Evolutionary conservation across 306 rosid species (phyloP).

Genomic region (Malus orientalis): DNA sequence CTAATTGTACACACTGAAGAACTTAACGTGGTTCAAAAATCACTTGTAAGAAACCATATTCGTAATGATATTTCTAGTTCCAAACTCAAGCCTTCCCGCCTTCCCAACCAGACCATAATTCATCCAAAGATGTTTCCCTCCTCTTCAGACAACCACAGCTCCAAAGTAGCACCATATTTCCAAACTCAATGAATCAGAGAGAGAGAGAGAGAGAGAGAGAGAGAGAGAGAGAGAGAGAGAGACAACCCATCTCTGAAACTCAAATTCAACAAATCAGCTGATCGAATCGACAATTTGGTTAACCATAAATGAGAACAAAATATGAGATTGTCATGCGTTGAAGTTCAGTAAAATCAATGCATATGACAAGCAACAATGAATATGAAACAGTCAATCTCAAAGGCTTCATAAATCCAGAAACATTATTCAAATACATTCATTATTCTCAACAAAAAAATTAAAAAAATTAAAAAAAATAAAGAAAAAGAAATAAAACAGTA

Average conservation of each 20-base stretch:
- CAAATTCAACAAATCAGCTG: neutral
- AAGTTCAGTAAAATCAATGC: neutral
- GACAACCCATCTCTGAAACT: neutral
- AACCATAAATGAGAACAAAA: neutral
- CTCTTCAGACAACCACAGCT: neutral
- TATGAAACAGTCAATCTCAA: neutral
- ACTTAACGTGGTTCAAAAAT: too few species aligned
- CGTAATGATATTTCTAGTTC: too few species aligned
- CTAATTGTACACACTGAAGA: too few species aligned
- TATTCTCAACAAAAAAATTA: neutral
- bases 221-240: neutral
- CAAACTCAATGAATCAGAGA: neutral
- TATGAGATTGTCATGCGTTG: neutral
- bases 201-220: neutral
- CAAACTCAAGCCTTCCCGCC: too few species aligned
- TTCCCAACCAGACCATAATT: too few species aligned
- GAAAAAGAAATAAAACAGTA: neutral
- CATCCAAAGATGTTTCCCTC: too few species aligned
- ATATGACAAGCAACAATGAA: neutral
- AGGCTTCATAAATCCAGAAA: neutral
- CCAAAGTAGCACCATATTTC: neutral
- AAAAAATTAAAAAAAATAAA: neutral
- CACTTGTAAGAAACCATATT: too few species aligned
- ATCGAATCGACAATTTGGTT: neutral
- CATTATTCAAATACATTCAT: conserved; percentile 11